Base-by-base conservation (phyloP, 2,329 filamentous ascomycete species). In the Diaporthe helianthi region DNA sequence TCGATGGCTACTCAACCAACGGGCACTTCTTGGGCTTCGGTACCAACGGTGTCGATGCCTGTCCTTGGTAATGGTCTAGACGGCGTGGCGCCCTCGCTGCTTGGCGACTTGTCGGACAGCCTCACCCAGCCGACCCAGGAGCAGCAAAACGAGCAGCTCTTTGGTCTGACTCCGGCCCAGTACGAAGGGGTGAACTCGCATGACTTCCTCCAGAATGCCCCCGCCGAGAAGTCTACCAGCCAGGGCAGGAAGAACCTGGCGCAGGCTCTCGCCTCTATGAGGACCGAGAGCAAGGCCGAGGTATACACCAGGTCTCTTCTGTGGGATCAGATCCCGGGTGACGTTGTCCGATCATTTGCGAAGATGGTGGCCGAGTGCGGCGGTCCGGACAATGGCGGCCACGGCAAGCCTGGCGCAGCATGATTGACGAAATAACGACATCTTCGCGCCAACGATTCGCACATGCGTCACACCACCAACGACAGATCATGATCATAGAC, bases 221-320 rank as follows among this genome's bases (percentile, higher is more conserved):
- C 78, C 64, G 76, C 83, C 68, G 83, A 84, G 75, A 87, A 80
- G 73, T 83, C 83, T 74, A 86, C 85, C 53, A 90, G 87, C 76
- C 86, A 87, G 75, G 87, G 89, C 75, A 90, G 92, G 73, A 88
- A 90, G 76, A 94, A 93, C 79, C 87, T 96, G 55, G 92, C 91
- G 53, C 91, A 97, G 74, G 91, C 93, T 9, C 87, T 98, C 55
- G 89, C 92, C 63, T 90, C 88, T 54, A 93, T 97, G 89, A 90
- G 93, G 74, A 88, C 86, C 75, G 85, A 85, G 76, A 87, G 85
- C 76, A 93, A 93, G 80, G 92, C 94, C 69, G 94, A 98, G 76
- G 93, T 98, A 51, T 97, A 97, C 82, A 97, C 94, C 41, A 89
- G 95, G 69, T 97, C 93, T 72, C 86, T 98, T 71, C 89, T 98